A percentile compares a stretch with the other conserved stretches of the same genome.
Evolutionary conservation across 1,139 yeast genomes (phyloP).

Genomic region (Magnusiomyces clavatus): DNA sequence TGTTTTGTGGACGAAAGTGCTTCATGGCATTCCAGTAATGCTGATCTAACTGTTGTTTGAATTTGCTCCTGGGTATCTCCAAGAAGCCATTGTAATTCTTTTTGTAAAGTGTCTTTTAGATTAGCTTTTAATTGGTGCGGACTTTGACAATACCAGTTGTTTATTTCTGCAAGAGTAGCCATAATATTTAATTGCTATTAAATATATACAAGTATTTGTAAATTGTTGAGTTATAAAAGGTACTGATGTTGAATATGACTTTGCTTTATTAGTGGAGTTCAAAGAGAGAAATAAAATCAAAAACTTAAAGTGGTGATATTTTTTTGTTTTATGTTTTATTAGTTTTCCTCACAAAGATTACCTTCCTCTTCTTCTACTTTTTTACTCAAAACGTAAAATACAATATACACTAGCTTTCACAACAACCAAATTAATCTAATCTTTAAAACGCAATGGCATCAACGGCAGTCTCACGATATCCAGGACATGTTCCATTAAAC

Average conservation of each 20-base stretch:
- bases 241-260: too few relatives aligned
- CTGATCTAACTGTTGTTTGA: constrained; percentile 21
- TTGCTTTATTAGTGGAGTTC: too few relatives aligned
- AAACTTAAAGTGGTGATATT: too few relatives aligned
- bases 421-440: background rate
- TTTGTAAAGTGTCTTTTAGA: background rate
- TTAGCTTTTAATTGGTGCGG: background rate
- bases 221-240: too few relatives aligned
- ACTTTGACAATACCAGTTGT: too few relatives aligned
- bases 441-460: background rate
- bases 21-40: constrained; percentile 26
- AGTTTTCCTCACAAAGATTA: background rate
- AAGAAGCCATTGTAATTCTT: constrained; percentile 28
- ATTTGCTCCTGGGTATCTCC: constrained; percentile 23
- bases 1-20: constrained; percentile 22
- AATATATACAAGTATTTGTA: too few relatives aligned
- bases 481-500: constrained; percentile 76
- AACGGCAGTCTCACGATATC: constrained; percentile 35
- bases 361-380: background rate
- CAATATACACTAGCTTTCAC: background rate
- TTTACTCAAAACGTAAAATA: background rate
- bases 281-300: too few relatives aligned
- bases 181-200: too few relatives aligned
- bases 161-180: too few relatives aligned
- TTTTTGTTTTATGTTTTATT: too few relatives aligned